These are phyloP conservation scores for Jaltomata sinuosa DNA, from an alignment of 257 asterid species.

Conservation along the genomic window DNA sequence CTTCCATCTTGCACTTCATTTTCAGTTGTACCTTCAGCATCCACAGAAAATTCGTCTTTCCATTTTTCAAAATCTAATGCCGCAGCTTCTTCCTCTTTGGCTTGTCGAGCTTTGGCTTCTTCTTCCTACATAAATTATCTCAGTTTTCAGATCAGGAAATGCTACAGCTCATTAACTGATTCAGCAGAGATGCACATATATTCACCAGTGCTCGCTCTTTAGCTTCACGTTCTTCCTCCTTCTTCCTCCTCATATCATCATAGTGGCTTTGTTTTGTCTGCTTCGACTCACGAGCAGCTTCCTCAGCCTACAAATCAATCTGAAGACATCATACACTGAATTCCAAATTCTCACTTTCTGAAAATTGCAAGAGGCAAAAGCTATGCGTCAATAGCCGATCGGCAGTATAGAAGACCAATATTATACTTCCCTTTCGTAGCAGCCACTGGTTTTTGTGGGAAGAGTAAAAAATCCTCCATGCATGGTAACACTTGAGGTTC, in stretches of 20 bases:
- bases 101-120: slow-evolving; percentile 80
- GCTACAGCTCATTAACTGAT: not conserved
- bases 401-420: too few relatives aligned
- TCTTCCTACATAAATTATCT: slow-evolving; percentile 59
- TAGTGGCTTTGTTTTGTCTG: slow-evolving; percentile 76
- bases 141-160: not conserved
- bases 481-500: too few relatives aligned
- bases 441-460: too few relatives aligned
- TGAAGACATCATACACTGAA: slow-evolving; percentile 8
- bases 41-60: slow-evolving; percentile 92
- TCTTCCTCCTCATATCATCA: slow-evolving; percentile 88
- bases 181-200: not conserved
- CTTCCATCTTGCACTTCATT: slow-evolving; percentile 75
- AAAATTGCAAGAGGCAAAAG: not conserved
- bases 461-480: too few relatives aligned
- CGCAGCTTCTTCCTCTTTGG: slow-evolving; percentile 91
- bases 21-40: slow-evolving; percentile 94
- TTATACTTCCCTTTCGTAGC: too few relatives aligned
- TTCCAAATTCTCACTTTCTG: not conserved
- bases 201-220: slow-evolving; percentile 75
- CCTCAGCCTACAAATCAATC: slow-evolving; percentile 63
- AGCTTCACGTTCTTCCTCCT: slow-evolving; percentile 99
- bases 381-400: too few relatives aligned
- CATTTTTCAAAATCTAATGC: slow-evolving; percentile 91
- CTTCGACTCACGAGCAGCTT: slow-evolving; percentile 66